These are phyloP conservation scores for Trametes sp. DNA, from an alignment of 1,284 basidiomycete species.

Conservation along the genomic window DNA sequence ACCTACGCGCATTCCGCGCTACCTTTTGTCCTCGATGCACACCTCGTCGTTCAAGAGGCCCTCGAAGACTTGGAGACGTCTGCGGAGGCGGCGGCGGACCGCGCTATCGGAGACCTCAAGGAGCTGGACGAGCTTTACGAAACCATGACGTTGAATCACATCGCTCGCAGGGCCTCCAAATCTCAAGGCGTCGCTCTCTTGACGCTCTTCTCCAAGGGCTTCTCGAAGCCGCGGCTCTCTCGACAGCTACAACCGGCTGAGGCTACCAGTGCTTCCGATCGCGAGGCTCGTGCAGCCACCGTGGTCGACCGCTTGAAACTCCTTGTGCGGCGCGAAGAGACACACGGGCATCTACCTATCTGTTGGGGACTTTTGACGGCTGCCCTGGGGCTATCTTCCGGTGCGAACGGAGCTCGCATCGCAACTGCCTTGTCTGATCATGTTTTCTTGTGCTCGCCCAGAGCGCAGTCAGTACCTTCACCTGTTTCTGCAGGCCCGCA, in stretches of 20 bases:
- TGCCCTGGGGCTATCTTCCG: constrained; percentile 75
- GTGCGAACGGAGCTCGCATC: constrained; percentile 50
- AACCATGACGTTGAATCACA: constrained; percentile 88
- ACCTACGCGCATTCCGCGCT: constrained; percentile 81
- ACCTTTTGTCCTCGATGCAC: constrained; percentile 79
- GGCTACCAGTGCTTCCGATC: constrained; percentile 28
- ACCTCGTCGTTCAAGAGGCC: constrained; percentile 48
- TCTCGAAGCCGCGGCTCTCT: constrained; percentile 58
- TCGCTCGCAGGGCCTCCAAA: constrained; percentile 86
- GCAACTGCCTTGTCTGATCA: constrained; percentile 9
- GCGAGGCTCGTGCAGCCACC: constrained; percentile 36
- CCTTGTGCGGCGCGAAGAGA: constrained; percentile 66
- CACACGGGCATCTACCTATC: constrained; percentile 85
- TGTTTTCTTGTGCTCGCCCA: constrained; percentile 41
- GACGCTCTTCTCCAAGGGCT: constrained; percentile 86
- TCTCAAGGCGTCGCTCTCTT: constrained; percentile 95
- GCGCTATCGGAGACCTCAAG: constrained; percentile 51
- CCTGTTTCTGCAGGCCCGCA: constrained; percentile 91
- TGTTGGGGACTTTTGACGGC: constrained; percentile 91
- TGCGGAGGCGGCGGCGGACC: constrained; percentile 12
- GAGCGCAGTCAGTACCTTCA: constrained; percentile 85
- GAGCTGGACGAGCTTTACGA: constrained; percentile 85
- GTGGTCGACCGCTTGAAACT: constrained; percentile 76
- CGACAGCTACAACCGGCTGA: constrained; percentile 25
- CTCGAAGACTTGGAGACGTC: constrained; percentile 3